Evolutionary conservation across 306 rosid genomes (phyloP).

Genomic region (Begonia peltatifolia): DNA sequence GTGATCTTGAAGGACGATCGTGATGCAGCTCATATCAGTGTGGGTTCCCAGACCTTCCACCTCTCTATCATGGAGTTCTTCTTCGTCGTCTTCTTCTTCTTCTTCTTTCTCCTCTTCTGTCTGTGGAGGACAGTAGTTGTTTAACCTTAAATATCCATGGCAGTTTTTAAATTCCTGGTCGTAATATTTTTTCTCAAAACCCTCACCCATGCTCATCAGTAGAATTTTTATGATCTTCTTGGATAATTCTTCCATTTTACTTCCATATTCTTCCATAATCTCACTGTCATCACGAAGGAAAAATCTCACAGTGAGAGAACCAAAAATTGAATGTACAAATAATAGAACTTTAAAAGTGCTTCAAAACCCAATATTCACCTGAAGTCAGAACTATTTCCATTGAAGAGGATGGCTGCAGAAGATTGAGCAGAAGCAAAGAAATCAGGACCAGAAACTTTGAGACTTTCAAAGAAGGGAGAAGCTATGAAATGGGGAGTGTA

Average conservation of each 20-base stretch:
- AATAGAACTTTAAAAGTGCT: too few species aligned
- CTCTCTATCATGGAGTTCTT: neutral
- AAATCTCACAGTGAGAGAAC: too few species aligned
- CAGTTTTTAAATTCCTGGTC: conserved; percentile 63
- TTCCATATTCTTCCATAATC: conserved; percentile 74
- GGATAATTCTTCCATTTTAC: conserved; percentile 65
- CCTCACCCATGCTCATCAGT: conserved; percentile 53
- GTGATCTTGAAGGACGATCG: conserved; percentile 69
- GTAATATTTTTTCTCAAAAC: conserved; percentile 31
- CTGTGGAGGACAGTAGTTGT: conserved; percentile 34
- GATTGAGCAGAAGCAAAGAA: conserved; percentile 61
- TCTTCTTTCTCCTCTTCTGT: conserved; percentile 7
- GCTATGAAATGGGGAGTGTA: conserved; percentile 97
- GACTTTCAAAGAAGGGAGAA: conserved; percentile 95
- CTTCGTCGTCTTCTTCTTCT: too few species aligned
- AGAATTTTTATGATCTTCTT: conserved; percentile 41
- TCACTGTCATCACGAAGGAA: conserved; percentile 25
- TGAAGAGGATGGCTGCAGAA: conserved; percentile 46
- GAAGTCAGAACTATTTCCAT: conserved; percentile 39
- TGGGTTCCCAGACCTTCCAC: conserved; percentile 95
- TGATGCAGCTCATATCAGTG: conserved; percentile 92
- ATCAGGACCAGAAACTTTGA: conserved; percentile 69
- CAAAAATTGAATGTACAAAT: too few species aligned
- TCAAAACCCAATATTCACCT: conserved; percentile 20
- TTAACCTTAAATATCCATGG: conserved; percentile 79